Evolutionary conservation across 73 alveolate species (phyloP).

Genomic region (Paramecium sonneborni): DNA sequence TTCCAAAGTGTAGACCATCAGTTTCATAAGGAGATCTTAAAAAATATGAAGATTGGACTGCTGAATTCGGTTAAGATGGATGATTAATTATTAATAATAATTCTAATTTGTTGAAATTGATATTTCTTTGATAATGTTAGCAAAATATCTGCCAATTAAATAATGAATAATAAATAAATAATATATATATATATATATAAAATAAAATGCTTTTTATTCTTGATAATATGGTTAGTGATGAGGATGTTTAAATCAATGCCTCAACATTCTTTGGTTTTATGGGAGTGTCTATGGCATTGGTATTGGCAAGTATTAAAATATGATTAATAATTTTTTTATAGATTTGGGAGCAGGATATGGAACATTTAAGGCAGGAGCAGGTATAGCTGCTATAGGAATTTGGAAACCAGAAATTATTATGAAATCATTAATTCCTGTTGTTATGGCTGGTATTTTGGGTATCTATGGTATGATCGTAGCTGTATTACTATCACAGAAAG

Average conservation of each 20-base stretch:
- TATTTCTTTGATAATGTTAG: not conserved
- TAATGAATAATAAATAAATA: not conserved
- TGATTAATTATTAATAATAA: not conserved
- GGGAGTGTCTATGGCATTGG: conserved; percentile 96
- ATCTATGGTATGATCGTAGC: conserved; percentile 85
- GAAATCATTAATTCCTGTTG: conserved; percentile 83
- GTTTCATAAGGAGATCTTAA: conserved; percentile 33
- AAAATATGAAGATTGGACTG: conserved; percentile 49
- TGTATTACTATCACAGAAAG: conserved; percentile 74
- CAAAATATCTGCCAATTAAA: not conserved
- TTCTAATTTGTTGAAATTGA: not conserved
- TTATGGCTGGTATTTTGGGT: conserved; percentile 90
- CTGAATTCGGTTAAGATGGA: conserved; percentile 56
- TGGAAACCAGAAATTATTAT: conserved; percentile 81
- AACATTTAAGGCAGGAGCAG: conserved; percentile 94
- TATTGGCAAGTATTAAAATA: conserved; percentile 77
- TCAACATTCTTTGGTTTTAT: conserved; percentile 93
- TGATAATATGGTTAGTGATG: not conserved
- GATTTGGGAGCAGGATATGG: conserved; percentile 97
- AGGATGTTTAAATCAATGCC: not conserved
- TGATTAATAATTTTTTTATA: conserved; percentile 13
- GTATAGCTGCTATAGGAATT: conserved; percentile 91
- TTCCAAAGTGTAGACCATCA: conserved; percentile 9
- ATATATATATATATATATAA: too few relatives aligned
- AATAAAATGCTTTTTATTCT: not conserved